Evolutionary conservation across 2,329 filamentous ascomycete species (phyloP).

Genomic region (Colletotrichum endophyticum): DNA sequence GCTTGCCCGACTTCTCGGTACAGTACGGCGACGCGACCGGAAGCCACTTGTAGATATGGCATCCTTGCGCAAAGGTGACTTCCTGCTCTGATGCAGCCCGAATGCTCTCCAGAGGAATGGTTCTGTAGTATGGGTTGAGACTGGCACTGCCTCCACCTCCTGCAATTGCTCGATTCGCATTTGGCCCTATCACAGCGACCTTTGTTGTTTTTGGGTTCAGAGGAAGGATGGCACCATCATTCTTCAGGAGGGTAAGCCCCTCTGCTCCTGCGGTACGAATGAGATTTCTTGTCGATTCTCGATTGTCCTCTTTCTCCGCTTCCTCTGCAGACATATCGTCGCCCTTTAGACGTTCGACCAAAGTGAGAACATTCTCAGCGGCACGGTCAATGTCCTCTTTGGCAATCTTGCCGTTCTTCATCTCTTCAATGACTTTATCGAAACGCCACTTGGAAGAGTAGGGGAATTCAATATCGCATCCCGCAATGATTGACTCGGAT

Average conservation of each 20-base stretch:
- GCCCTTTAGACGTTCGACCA: slow-evolving; percentile 67
- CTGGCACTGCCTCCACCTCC: slow-evolving; percentile 72
- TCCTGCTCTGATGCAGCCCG: slow-evolving; percentile 56
- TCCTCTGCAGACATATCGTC: slow-evolving; percentile 60
- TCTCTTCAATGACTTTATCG: slow-evolving; percentile 59
- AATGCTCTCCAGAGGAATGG: slow-evolving; percentile 68
- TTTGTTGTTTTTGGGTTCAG: slow-evolving; percentile 59
- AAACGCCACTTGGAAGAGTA: slow-evolving; percentile 60
- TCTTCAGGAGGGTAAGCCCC: slow-evolving; percentile 69
- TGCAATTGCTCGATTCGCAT: slow-evolving; percentile 71
- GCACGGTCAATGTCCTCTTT: slow-evolving; percentile 58
- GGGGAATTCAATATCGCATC: slow-evolving; percentile 64
- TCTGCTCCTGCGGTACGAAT: slow-evolving; percentile 67
- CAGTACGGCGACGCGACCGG: slow-evolving; percentile 66
- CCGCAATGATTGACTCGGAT: slow-evolving; percentile 58
- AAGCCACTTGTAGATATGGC: slow-evolving; percentile 69
- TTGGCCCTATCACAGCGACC: slow-evolving; percentile 71
- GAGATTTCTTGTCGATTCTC: slow-evolving; percentile 61
- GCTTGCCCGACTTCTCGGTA: slow-evolving; percentile 58
- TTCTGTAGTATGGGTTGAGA: slow-evolving; percentile 72
- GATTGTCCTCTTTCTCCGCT: slow-evolving; percentile 61
- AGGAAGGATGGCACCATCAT: slow-evolving; percentile 63
- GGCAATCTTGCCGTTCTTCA: slow-evolving; percentile 52
- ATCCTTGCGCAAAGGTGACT: slow-evolving; percentile 65
- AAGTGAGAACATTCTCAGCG: slow-evolving; percentile 63